Conservation (phyloP, 768 basidiomycete species). For the Panus rudis region DNA sequence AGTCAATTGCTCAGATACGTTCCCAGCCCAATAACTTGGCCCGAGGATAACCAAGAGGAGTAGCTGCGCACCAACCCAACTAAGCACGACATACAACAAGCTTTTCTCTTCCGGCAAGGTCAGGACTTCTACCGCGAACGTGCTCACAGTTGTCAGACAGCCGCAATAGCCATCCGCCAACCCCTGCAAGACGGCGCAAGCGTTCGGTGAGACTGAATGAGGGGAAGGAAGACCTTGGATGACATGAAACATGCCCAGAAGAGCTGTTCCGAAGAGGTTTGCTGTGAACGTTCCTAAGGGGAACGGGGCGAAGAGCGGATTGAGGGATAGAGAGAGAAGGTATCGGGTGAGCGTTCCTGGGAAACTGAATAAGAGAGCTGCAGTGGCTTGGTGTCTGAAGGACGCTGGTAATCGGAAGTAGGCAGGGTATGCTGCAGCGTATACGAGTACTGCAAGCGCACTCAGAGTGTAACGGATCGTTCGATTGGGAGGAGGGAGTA, state of each 20-base stretch:
- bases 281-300: conserved; percentile 77
- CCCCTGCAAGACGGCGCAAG: conserved; percentile 75
- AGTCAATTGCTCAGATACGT: conserved; percentile 36
- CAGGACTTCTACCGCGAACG: conserved; percentile 77
- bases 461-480: conserved; percentile 45
- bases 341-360: conserved; percentile 87
- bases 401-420: conserved; percentile 66
- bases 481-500: conserved; percentile 33
- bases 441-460: conserved; percentile 52
- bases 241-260: conserved; percentile 69
- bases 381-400: conserved; percentile 75
- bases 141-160: conserved; percentile 90
- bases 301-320: conserved; percentile 51
- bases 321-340: conserved; percentile 64
- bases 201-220: conserved; percentile 32
- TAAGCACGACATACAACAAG: conserved; percentile 61
- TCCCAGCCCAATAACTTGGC: conserved; percentile 47
- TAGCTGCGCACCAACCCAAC: conserved; percentile 64
- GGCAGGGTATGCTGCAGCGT: conserved; percentile 68
- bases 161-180: conserved; percentile 91
- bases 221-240: conserved; percentile 48
- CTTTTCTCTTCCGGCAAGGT: conserved; percentile 51
- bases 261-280: conserved; percentile 73
- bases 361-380: conserved; percentile 83
- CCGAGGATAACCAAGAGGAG: conserved; percentile 70